These are phyloP conservation scores for Bipolaris oryzae DNA, from an alignment of 2,329 filamentous ascomycete species.

Conservation along the genomic window DNA sequence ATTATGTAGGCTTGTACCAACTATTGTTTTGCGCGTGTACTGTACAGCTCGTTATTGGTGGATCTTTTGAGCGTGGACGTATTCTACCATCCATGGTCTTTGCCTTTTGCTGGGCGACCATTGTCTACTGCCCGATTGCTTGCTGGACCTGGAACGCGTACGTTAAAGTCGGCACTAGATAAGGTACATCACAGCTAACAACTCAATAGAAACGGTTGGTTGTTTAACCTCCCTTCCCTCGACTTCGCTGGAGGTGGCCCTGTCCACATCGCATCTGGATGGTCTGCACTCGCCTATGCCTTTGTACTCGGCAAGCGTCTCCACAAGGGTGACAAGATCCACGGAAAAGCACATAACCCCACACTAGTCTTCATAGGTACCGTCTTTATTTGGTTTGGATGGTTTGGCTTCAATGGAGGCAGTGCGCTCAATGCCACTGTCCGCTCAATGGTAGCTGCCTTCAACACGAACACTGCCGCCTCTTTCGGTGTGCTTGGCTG, in stretches of 20 bases:
- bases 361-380: slow-evolving; percentile 69
- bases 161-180: background rate
- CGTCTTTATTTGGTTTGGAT: slow-evolving; percentile 69
- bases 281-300: slow-evolving; percentile 67
- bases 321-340: slow-evolving; percentile 55
- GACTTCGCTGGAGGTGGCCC: slow-evolving; percentile 69
- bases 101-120: slow-evolving; percentile 66
- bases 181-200: background rate
- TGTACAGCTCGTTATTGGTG: slow-evolving; percentile 69
- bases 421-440: slow-evolving; percentile 56
- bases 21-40: slow-evolving; percentile 67
- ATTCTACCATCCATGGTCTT: slow-evolving; percentile 70
- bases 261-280: slow-evolving; percentile 68
- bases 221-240: slow-evolving; percentile 64
- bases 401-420: slow-evolving; percentile 66
- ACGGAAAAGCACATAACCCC: slow-evolving; percentile 66
- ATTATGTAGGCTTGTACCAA: slow-evolving; percentile 58
- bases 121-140: slow-evolving; percentile 68
- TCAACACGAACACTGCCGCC: slow-evolving; percentile 65
- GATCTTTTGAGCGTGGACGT: slow-evolving; percentile 67
- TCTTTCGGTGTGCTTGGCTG: slow-evolving; percentile 61
- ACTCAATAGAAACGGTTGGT: slow-evolving; percentile 58
- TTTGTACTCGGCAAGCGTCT: slow-evolving; percentile 66
- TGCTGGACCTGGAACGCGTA: slow-evolving; percentile 71
- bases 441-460: slow-evolving; percentile 61